Conservation (phyloP, 2,329 filamentous ascomycete genomes). For the Pezicula carpinea region DNA sequence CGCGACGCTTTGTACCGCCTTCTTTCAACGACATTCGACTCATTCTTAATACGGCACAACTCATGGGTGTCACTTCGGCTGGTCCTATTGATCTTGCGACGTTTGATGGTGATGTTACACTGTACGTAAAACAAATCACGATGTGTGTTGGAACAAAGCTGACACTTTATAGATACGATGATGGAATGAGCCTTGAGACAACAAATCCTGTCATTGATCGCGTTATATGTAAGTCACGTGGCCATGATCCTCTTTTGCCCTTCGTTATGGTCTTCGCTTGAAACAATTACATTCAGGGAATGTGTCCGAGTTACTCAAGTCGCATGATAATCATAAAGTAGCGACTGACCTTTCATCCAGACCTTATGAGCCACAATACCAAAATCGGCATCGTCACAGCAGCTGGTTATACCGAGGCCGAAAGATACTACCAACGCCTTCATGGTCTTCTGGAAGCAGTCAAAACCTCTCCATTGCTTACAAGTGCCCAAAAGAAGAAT, state of each 20-base stretch:
- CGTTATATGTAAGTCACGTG: constrained; percentile 40
- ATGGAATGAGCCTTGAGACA: constrained; percentile 73
- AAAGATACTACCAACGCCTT: constrained; percentile 80
- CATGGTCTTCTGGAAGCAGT: constrained; percentile 83
- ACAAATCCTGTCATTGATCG: constrained; percentile 72
- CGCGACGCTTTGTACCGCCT: constrained; percentile 85
- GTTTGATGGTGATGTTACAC: constrained; percentile 95
- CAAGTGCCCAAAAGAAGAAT: constrained; percentile 65
- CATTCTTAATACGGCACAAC: constrained; percentile 89
- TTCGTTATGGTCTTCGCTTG: background rate
- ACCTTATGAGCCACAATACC: constrained; percentile 71
- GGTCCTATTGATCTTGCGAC: constrained; percentile 80
- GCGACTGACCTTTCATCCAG: constrained; percentile 31
- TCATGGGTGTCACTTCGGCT: constrained; percentile 78
- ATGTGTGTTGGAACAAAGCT: constrained; percentile 66
- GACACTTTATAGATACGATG: constrained; percentile 50
- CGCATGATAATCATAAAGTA: no score
- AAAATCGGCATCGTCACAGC: constrained; percentile 95
- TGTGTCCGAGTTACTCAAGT: no score
- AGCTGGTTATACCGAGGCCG: constrained; percentile 85
- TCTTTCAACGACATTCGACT: constrained; percentile 96
- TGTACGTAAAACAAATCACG: constrained; percentile 51
- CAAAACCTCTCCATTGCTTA: constrained; percentile 51
- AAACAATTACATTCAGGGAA: no score
- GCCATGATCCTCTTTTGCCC: constrained; percentile 4